These are phyloP conservation scores for Jacaranda copaia DNA, from an alignment of 257 asterid genomes.

Conservation along the genomic window DNA sequence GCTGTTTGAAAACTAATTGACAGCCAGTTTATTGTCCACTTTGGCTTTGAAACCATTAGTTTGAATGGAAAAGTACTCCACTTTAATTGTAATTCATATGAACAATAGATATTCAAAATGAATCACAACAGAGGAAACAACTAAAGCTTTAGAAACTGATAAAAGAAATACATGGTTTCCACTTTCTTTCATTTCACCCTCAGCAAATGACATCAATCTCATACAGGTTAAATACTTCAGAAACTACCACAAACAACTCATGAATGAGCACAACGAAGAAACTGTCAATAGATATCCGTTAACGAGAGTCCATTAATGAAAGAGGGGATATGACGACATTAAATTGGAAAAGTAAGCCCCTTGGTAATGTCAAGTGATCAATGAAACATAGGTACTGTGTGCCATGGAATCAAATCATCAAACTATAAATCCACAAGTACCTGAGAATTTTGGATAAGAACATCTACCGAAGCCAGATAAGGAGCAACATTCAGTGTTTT, in stretches of 20 bases:
- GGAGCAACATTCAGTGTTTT: conserved; percentile 93
- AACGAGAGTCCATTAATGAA: background rate
- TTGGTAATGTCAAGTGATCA: conserved; percentile 7
- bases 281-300: background rate
- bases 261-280: background rate
- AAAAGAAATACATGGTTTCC: background rate
- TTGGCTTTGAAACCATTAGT: no score
- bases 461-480: conserved; percentile 85
- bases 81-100: background rate
- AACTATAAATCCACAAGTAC: conserved; percentile 42
- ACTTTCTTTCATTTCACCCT: conserved; percentile 6
- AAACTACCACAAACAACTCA: background rate
- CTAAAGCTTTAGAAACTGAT: background rate
- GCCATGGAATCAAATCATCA: background rate
- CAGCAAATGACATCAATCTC: background rate
- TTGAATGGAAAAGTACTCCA: background rate
- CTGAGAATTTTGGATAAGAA: conserved; percentile 98
- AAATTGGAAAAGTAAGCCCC: conserved; percentile 20
- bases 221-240: background rate
- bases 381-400: background rate
- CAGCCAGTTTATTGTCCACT: no score
- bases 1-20: no score
- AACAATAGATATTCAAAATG: background rate
- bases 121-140: background rate
- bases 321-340: conserved; percentile 4